Percentiles rank a stretch among this genome's conserved stretches.
Evolutionary conservation across 2,329 filamentous ascomycete genomes (phyloP).

Genomic region (Aspergillus terreus): DNA sequence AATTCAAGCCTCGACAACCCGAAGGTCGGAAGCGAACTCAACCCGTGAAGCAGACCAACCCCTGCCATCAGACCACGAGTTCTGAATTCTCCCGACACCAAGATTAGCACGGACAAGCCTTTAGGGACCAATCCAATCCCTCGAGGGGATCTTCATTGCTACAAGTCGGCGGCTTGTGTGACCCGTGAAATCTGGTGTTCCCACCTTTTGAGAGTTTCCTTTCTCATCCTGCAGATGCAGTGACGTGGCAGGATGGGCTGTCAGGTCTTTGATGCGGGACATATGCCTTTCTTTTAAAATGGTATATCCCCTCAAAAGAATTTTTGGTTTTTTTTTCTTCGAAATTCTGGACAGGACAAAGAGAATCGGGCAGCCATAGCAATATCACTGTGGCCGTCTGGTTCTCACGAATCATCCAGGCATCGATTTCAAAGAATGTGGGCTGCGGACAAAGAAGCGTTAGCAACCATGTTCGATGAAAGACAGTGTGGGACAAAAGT

Average conservation of each 20-base stretch:
- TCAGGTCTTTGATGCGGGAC: constrained; percentile 3
- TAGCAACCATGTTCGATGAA: background rate
- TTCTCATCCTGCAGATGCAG: constrained; percentile 9
- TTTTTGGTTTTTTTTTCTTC: background rate
- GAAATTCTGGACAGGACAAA: background rate
- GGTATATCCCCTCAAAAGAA: background rate
- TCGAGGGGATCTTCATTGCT: constrained; percentile 38
- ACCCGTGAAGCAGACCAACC: constrained; percentile 19
- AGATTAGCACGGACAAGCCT: constrained; percentile 29
- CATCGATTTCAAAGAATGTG: constrained; percentile 17
- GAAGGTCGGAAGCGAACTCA: constrained; percentile 34
- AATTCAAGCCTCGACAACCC: constrained; percentile 35
- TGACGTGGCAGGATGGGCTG: constrained; percentile 10
- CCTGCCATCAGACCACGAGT: constrained; percentile 9
- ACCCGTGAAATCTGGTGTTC: constrained; percentile 29
- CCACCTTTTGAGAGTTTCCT: constrained; percentile 9
- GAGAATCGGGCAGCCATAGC: background rate
- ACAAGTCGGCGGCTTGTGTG: constrained; percentile 36
- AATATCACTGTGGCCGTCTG: background rate
- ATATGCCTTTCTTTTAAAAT: constrained; percentile 3
- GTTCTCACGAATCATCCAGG: constrained; percentile 21
- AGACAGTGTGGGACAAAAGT: background rate
- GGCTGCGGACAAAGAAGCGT: constrained; percentile 2
- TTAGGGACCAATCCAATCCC: constrained; percentile 38
- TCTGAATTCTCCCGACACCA: constrained; percentile 19